Percentiles rank a stretch among this genome's conserved stretches.
These are phyloP conservation scores for Neonectria hederae DNA, from an alignment of 2,329 filamentous ascomycete genomes.

Conservation along the genomic window DNA sequence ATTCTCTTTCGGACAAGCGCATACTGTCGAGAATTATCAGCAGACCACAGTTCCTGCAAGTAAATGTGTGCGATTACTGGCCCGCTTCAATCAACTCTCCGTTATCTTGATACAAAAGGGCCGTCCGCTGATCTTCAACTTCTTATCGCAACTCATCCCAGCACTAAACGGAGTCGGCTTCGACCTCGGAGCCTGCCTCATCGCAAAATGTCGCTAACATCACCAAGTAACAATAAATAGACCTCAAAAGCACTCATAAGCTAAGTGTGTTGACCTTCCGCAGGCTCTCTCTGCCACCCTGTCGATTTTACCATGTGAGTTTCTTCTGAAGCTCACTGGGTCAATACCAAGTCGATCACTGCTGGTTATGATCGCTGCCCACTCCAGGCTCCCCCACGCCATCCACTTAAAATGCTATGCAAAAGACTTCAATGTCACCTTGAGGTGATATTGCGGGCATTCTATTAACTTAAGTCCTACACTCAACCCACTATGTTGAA, in stretches of 20 bases:
- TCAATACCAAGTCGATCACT: neutral
- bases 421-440: neutral
- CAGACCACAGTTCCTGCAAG: too few species aligned
- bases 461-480: neutral
- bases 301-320: constrained; percentile 1
- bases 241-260: neutral
- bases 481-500: neutral
- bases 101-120: neutral
- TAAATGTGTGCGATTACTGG: neutral
- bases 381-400: neutral
- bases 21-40: too few species aligned
- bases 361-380: neutral
- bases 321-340: neutral
- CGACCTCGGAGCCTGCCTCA: neutral
- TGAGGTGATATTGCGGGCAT: neutral
- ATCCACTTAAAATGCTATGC: constrained; percentile 11
- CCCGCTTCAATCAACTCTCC: neutral
- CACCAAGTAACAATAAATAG: neutral
- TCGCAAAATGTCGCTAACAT: neutral
- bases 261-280: neutral
- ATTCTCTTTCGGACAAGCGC: too few species aligned
- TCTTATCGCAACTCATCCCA: neutral
- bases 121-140: neutral
- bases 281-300: neutral
- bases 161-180: neutral